These are phyloP conservation scores for Ramichloridium luteum DNA, from an alignment of 2,329 filamentous ascomycete species.

Conservation along the genomic window DNA sequence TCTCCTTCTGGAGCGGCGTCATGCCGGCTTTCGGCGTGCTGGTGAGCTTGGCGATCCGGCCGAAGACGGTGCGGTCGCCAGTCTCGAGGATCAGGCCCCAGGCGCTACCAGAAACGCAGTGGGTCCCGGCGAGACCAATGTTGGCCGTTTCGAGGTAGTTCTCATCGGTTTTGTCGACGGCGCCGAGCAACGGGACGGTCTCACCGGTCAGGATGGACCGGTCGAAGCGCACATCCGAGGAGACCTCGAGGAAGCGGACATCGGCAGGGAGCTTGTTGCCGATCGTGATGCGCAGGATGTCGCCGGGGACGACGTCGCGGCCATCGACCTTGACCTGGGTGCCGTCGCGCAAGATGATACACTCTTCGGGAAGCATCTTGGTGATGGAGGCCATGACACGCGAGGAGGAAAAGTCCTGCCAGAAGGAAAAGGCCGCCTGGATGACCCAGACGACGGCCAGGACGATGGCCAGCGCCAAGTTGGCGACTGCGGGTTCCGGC, in stretches of 20 bases:
- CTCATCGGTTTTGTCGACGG: constrained; percentile 53
- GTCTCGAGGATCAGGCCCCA: constrained; percentile 58
- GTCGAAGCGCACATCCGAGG: constrained; percentile 59
- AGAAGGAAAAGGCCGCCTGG: constrained; percentile 50
- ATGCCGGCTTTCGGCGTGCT: constrained; percentile 55
- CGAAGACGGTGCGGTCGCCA: constrained; percentile 62
- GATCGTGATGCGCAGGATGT: constrained; percentile 54
- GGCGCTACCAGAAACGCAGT: constrained; percentile 58
- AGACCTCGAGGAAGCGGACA: constrained; percentile 56
- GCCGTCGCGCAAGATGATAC: constrained; percentile 51
- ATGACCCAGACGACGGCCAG: constrained; percentile 55
- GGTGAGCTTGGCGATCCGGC: constrained; percentile 58
- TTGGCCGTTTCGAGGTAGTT: constrained; percentile 68
- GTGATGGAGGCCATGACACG: constrained; percentile 70
- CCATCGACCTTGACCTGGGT: constrained; percentile 26
- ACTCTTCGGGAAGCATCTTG: constrained; percentile 65
- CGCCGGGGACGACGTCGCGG: constrained; percentile 56
- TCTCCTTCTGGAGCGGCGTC: constrained; percentile 60
- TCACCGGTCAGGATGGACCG: constrained; percentile 58
- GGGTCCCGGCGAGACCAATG: constrained; percentile 68
- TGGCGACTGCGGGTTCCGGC: constrained; percentile 48
- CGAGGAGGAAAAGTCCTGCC: constrained; percentile 52
- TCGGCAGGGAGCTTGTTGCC: constrained; percentile 67
- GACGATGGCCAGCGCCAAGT: constrained; percentile 61
- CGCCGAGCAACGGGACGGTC: constrained; percentile 50